These are phyloP conservation scores for Aspergillus clavatus DNA, from an alignment of 2,329 filamentous ascomycete species.

Conservation along the genomic window DNA sequence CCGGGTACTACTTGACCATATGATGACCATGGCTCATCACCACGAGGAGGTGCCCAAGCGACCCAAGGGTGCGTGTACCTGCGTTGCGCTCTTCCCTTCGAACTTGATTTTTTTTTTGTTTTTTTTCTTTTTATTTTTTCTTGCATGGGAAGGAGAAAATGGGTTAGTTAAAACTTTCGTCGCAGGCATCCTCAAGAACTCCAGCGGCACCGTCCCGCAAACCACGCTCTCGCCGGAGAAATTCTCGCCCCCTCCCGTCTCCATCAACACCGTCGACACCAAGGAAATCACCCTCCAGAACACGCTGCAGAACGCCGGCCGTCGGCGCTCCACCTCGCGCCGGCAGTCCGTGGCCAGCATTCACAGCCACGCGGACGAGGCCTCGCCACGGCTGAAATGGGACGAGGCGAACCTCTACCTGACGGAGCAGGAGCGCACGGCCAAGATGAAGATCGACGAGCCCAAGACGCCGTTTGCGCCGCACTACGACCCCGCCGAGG, in stretches of 20 bases:
- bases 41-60: slow-evolving; percentile 32
- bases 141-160: no score
- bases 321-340: slow-evolving; percentile 75
- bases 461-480: slow-evolving; percentile 95
- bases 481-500: slow-evolving; percentile 84
- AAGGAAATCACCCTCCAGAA: slow-evolving; percentile 93
- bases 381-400: slow-evolving; percentile 83
- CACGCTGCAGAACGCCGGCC: slow-evolving; percentile 89
- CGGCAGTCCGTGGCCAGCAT: slow-evolving; percentile 59
- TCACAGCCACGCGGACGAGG: slow-evolving; percentile 51
- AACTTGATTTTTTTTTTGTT: no score
- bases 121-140: no score
- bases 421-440: slow-evolving; percentile 89
- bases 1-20: slow-evolving; percentile 7
- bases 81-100: not conserved
- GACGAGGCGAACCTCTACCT: slow-evolving; percentile 97
- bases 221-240: slow-evolving; percentile 48
- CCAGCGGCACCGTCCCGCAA: slow-evolving; percentile 51
- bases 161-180: not conserved
- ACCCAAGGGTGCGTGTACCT: slow-evolving; percentile 36
- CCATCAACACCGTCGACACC: slow-evolving; percentile 49
- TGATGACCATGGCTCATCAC: slow-evolving; percentile 29
- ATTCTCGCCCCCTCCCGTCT: slow-evolving; percentile 37
- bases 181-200: slow-evolving; percentile 90
- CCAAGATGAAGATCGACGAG: slow-evolving; percentile 98